These are phyloP conservation scores for Penicillium egyptiacum DNA, from an alignment of 495 filamentous ascomycete genomes.

Conservation along the genomic window DNA sequence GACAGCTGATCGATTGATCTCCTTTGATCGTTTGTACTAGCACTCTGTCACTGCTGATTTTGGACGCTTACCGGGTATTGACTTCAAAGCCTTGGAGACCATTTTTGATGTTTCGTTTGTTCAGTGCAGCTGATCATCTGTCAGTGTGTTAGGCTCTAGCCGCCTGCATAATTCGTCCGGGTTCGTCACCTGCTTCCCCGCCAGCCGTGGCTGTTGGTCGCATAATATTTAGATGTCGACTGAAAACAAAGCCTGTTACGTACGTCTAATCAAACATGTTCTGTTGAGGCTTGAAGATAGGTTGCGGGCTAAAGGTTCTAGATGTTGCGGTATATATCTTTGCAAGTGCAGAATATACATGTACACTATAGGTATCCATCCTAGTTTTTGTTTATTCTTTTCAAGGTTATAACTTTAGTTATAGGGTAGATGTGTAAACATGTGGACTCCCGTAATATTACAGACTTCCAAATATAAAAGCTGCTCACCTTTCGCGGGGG, in stretches of 20 bases:
- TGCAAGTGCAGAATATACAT: not conserved
- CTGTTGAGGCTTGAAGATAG: not conserved
- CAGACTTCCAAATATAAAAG: not conserved
- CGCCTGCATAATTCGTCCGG: not conserved
- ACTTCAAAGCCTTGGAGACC: not conserved
- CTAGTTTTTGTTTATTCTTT: not conserved
- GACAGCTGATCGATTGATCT: not conserved
- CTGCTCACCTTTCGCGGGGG: not conserved
- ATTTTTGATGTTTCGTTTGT: not conserved
- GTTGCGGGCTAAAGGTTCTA: too few species aligned
- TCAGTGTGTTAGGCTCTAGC: not conserved
- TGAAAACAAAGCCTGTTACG: not conserved
- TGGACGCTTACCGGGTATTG: not conserved
- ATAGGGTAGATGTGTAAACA: not conserved
- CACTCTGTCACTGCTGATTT: not conserved
- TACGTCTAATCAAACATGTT: conserved; percentile 1
- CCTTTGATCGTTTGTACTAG: conserved; percentile 2
- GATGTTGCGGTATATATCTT: not conserved
- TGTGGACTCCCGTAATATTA: not conserved
- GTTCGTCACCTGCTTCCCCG: conserved; percentile 9
- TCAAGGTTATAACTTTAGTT: too few species aligned
- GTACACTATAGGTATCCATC: not conserved
- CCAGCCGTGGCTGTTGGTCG: not conserved
- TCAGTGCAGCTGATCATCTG: not conserved
- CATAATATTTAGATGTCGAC: conserved; percentile 1